phyloP scores from a whole-genome alignment of 495 filamentous ascomycete genomes.

The Penicillium argentinense region DNA sequence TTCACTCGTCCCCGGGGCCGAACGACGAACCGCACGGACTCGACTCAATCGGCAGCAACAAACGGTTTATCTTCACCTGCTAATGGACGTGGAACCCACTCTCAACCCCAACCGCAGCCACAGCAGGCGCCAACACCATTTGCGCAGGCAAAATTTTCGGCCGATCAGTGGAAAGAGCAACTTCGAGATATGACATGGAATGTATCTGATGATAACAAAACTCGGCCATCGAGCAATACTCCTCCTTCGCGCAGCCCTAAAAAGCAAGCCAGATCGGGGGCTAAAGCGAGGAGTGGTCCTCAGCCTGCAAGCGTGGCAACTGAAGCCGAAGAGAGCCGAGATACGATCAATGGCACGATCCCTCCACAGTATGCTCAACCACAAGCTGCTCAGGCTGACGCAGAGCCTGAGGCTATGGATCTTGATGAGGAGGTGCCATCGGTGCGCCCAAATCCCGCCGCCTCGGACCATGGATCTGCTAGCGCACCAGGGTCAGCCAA shows the following conservation, averaged over 20 bases:
- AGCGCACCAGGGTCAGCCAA: slow-evolving; percentile 1
- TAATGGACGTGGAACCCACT: background rate
- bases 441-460: slow-evolving; percentile 1
- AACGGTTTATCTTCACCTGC: background rate
- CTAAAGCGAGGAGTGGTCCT: slow-evolving; percentile 28
- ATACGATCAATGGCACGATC: slow-evolving; percentile 25
- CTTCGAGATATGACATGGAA: slow-evolving; percentile 59
- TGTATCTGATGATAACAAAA: slow-evolving; percentile 36
- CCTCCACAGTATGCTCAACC: slow-evolving; percentile 10
- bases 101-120: background rate
- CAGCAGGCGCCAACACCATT: slow-evolving; percentile 34
- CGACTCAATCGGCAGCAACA: slow-evolving; percentile 14
- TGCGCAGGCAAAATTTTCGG: slow-evolving; percentile 54
- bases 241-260: slow-evolving; percentile 40
- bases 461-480: slow-evolving; percentile 4
- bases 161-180: slow-evolving; percentile 64
- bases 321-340: slow-evolving; percentile 42
- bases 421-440: slow-evolving; percentile 42
- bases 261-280: slow-evolving; percentile 27
- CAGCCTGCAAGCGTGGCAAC: slow-evolving; percentile 41
- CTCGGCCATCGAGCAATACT: slow-evolving; percentile 25
- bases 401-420: slow-evolving; percentile 49
- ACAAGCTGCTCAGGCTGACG: slow-evolving; percentile 4
- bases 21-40: slow-evolving; percentile 19
- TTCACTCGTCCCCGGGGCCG: too few species aligned